Percentiles rank a stretch among this genome's conserved stretches.
Evolutionary conservation across 2,329 filamentous ascomycete species (phyloP).

Genomic region (Penicillium sp.): DNA sequence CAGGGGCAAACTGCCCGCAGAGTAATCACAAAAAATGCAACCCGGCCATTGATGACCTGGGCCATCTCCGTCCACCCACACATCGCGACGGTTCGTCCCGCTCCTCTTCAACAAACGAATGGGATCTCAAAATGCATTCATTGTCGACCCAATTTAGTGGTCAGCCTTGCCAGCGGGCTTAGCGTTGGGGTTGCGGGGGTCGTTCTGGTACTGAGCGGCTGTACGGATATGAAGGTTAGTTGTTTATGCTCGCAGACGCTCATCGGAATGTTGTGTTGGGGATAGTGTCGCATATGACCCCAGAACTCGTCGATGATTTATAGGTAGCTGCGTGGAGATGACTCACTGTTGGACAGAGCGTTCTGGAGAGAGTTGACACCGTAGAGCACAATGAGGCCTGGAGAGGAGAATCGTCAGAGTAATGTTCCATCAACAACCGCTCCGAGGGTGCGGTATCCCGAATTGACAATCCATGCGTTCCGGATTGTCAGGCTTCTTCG

Average conservation of each 20-base stretch:
- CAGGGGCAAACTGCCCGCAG: conserved; percentile 32
- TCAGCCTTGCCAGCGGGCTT: conserved; percentile 32
- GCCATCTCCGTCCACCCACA: conserved; percentile 19
- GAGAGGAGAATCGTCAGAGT: conserved; percentile 27
- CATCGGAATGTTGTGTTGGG: conserved; percentile 2
- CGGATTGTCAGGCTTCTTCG: neutral
- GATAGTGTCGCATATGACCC: neutral
- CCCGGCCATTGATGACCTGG: conserved; percentile 20
- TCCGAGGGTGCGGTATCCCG: neutral
- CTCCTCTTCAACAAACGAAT: conserved; percentile 9
- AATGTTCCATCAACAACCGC: conserved; percentile 6
- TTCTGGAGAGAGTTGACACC: conserved; percentile 83
- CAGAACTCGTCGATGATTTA: neutral
- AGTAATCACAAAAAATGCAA: conserved; percentile 25
- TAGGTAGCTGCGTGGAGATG: neutral
- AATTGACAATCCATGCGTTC: neutral
- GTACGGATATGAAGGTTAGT: conserved; percentile 21
- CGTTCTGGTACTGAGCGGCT: conserved; percentile 97
- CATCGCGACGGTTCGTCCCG: conserved; percentile 14
- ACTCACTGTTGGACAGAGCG: conserved; percentile 75
- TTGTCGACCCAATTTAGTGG: conserved; percentile 32
- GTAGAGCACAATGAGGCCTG: conserved; percentile 83
- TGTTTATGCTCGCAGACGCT: conserved; percentile 3
- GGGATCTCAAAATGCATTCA: conserved; percentile 20
- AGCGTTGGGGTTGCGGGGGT: conserved; percentile 71